A percentile compares a stretch with the other conserved stretches of the same genome.
These are phyloP conservation scores for Stachybotrys elegans DNA, from an alignment of 2,329 filamentous ascomycete genomes.

Conservation along the genomic window DNA sequence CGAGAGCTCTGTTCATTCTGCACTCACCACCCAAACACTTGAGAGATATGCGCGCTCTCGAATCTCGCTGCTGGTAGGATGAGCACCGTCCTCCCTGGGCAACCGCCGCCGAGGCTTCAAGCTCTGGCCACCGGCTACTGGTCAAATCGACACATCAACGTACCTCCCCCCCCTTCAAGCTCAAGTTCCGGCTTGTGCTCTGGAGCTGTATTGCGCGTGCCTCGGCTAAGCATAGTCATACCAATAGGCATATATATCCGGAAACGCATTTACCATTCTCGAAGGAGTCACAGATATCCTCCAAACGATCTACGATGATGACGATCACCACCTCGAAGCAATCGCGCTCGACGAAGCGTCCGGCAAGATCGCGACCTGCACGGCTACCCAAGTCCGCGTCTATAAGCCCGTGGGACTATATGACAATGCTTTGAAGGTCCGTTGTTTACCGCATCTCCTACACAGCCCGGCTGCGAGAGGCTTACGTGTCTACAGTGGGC, in stretches of 20 bases:
- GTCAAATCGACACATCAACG: slow-evolving; percentile 67
- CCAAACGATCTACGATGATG: slow-evolving; percentile 88
- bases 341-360: slow-evolving; percentile 76
- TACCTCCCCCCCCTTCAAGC: slow-evolving; percentile 38
- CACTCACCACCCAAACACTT: background rate
- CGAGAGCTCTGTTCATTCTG: background rate
- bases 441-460: slow-evolving; percentile 11
- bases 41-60: slow-evolving; percentile 16
- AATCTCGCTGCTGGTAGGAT: slow-evolving; percentile 48
- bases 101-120: slow-evolving; percentile 73
- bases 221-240: slow-evolving; percentile 5
- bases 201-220: too few relatives aligned
- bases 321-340: slow-evolving; percentile 62
- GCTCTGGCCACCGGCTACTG: slow-evolving; percentile 70
- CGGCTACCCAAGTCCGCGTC: slow-evolving; percentile 61
- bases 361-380: slow-evolving; percentile 79
- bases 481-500: slow-evolving; percentile 47
- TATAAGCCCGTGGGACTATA: slow-evolving; percentile 71
- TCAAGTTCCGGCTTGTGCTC: slow-evolving; percentile 7
- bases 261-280: slow-evolving; percentile 81
- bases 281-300: slow-evolving; percentile 67
- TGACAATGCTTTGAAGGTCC: slow-evolving; percentile 70
- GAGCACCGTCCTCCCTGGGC: slow-evolving; percentile 75
- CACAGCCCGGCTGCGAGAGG: slow-evolving; percentile 5
- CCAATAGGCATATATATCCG: slow-evolving; percentile 77